Percentiles rank a stretch among this genome's conserved stretches.
Conservation (phyloP, 306 rosid species). For the Glycine soja region DNA sequence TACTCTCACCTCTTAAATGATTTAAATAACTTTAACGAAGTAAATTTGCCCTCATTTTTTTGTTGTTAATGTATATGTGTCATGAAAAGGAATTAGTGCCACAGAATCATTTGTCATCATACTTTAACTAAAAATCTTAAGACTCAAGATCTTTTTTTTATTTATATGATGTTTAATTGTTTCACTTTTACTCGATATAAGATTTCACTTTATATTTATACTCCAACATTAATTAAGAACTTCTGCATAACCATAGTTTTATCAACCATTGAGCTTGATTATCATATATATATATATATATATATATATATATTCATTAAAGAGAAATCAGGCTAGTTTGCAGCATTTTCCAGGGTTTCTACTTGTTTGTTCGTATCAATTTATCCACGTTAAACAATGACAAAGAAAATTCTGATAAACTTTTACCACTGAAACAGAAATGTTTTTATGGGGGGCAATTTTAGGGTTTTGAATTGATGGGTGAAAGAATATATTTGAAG, state of each 20-base stretch:
- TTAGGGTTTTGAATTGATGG: slow-evolving; percentile 38
- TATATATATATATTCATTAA: neutral
- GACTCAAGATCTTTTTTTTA: too few relatives aligned
- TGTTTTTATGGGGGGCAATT: neutral
- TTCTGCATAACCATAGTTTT: neutral
- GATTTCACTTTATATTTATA: too few relatives aligned
- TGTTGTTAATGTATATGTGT: neutral
- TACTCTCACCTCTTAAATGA: neutral
- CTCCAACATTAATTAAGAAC: neutral
- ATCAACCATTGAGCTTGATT: neutral
- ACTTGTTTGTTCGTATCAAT: neutral
- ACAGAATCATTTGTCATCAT: too few relatives aligned
- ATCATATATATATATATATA: too few relatives aligned
- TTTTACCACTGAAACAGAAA: neutral
- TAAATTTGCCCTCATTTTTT: neutral
- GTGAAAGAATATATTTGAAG: neutral
- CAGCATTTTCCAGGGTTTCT: neutral
- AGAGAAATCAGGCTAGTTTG: neutral
- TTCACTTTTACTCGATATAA: too few relatives aligned
- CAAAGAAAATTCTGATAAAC: slow-evolving; percentile 1
- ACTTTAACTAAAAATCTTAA: too few relatives aligned
- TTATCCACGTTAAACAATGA: neutral
- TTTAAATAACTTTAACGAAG: neutral
- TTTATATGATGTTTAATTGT: too few relatives aligned
- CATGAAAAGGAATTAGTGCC: slow-evolving; percentile 31